Evolutionary conservation across 2,329 filamentous ascomycete genomes (phyloP).

Genomic region (Zelopaecilomyces penicillatus): DNA sequence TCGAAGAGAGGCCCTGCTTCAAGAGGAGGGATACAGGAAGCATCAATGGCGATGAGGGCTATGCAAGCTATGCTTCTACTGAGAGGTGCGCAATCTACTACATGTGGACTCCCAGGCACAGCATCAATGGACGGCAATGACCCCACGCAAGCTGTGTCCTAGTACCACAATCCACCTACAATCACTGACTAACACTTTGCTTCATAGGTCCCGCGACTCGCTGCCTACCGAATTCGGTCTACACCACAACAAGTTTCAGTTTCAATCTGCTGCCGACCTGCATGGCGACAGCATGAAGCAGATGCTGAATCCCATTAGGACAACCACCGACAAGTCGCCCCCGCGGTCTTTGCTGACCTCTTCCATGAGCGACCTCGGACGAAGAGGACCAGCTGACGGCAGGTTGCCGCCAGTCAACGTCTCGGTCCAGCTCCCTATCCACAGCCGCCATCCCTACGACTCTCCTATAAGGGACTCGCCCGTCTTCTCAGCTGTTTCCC

Average conservation of each 20-base stretch:
- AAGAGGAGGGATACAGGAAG: slow-evolving; percentile 22
- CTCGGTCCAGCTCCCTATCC: slow-evolving; percentile 38
- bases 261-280: slow-evolving; percentile 36
- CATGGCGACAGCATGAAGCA: slow-evolving; percentile 45
- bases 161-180: too few species aligned
- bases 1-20: slow-evolving; percentile 26
- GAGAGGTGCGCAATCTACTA: slow-evolving; percentile 22
- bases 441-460: slow-evolving; percentile 32
- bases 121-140: not conserved
- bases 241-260: slow-evolving; percentile 41
- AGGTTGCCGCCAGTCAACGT: slow-evolving; percentile 33
- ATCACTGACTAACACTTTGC: slow-evolving; percentile 1
- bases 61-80: slow-evolving; percentile 33
- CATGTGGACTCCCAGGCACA: not conserved
- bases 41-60: slow-evolving; percentile 33
- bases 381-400: slow-evolving; percentile 29
- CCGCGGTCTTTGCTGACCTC: slow-evolving; percentile 36
- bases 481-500: slow-evolving; percentile 39
- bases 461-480: slow-evolving; percentile 39
- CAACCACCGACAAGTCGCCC: slow-evolving; percentile 35
- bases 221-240: slow-evolving; percentile 35
- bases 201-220: slow-evolving; percentile 33
- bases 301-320: slow-evolving; percentile 43
- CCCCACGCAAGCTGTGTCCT: too few species aligned
- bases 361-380: slow-evolving; percentile 31